Conservation (phyloP, 352 stramenopile species). For the Pythium dissimile region DNA sequence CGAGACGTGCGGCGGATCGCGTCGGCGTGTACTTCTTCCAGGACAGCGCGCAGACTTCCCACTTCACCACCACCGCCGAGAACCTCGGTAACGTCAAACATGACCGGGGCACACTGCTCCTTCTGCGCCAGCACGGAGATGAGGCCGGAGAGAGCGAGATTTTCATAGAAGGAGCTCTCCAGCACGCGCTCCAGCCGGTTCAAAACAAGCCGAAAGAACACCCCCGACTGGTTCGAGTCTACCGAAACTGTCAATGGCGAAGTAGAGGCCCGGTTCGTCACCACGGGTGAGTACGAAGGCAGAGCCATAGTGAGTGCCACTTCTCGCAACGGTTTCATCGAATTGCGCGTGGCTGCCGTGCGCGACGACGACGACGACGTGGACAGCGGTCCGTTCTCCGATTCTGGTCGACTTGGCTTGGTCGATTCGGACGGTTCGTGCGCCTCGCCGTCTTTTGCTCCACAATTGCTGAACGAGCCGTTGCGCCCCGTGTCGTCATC, state of each 20-base stretch:
- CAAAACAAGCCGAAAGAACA: constrained; percentile 77
- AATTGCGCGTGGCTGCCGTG: constrained; percentile 52
- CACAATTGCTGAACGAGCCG: neutral
- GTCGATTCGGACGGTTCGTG: neutral
- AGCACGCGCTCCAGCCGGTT: constrained; percentile 71
- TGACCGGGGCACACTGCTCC: constrained; percentile 33
- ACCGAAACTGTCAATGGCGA: neutral
- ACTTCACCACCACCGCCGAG: constrained; percentile 40
- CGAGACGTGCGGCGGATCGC: constrained; percentile 55
- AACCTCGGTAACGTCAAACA: constrained; percentile 56
- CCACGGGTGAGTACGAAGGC: constrained; percentile 63
- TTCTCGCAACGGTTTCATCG: constrained; percentile 65
- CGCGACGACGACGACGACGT: constrained; percentile 32
- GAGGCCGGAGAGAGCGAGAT: constrained; percentile 74
- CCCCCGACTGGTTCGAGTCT: neutral
- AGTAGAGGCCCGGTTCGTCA: neutral
- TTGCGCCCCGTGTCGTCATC: constrained; percentile 25
- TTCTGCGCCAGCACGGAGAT: constrained; percentile 73
- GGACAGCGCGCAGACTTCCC: constrained; percentile 51
- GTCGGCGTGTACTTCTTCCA: constrained; percentile 78
- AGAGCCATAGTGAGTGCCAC: constrained; percentile 65
- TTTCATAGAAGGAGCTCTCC: constrained; percentile 83
- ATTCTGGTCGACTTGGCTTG: constrained; percentile 6
- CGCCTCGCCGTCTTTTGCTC: neutral
- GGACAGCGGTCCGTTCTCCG: neutral